phyloP scores from a whole-genome alignment of 1,284 basidiomycete genomes.

The Fistulinella cinereoalba region DNA sequence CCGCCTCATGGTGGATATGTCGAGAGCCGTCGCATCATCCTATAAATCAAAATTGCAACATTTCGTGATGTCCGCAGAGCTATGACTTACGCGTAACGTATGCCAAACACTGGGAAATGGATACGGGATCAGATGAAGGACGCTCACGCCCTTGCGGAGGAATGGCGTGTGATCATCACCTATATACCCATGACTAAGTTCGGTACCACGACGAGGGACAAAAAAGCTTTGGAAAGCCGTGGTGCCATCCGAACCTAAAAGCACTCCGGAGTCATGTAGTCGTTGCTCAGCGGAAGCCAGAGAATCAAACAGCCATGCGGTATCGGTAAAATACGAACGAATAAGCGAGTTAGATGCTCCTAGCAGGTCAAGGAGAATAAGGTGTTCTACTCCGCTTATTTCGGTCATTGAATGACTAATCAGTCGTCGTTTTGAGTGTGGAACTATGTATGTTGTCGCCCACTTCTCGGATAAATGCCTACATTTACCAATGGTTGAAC shows the following conservation, averaged over 20 bases:
- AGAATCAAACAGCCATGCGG: conserved; percentile 86
- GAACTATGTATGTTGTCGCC: conserved; percentile 64
- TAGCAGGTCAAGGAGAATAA: conserved; percentile 88
- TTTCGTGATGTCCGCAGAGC: too few relatives aligned
- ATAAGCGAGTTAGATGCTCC: conserved; percentile 74
- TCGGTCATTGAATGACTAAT: conserved; percentile 53
- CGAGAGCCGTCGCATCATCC: conserved; percentile 88
- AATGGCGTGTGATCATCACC: conserved; percentile 97
- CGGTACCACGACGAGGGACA: conserved; percentile 41
- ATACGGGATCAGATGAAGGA: conserved; percentile 87
- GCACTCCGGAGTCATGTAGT: conserved; percentile 59
- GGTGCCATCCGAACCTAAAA: conserved; percentile 39
- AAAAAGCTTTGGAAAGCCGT: conserved; percentile 62
- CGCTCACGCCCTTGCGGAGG: conserved; percentile 76
- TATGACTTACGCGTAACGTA: conserved; percentile 56
- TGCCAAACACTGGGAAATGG: conserved; percentile 97
- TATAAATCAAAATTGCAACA: conserved; percentile 31
- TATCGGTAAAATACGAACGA: conserved; percentile 80
- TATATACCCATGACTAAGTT: conserved; percentile 59
- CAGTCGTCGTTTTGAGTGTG: conserved; percentile 60
- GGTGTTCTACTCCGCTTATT: conserved; percentile 80
- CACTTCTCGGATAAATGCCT: conserved; percentile 87
- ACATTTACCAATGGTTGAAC: conserved; percentile 3
- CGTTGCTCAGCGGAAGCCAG: conserved; percentile 67
- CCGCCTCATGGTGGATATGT: conserved; percentile 81